A percentile compares a stretch with the other conserved stretches of the same genome.
These are phyloP conservation scores for Cryptococcus deneoformans DNA, from an alignment of 1,284 basidiomycete species.

Conservation along the genomic window DNA sequence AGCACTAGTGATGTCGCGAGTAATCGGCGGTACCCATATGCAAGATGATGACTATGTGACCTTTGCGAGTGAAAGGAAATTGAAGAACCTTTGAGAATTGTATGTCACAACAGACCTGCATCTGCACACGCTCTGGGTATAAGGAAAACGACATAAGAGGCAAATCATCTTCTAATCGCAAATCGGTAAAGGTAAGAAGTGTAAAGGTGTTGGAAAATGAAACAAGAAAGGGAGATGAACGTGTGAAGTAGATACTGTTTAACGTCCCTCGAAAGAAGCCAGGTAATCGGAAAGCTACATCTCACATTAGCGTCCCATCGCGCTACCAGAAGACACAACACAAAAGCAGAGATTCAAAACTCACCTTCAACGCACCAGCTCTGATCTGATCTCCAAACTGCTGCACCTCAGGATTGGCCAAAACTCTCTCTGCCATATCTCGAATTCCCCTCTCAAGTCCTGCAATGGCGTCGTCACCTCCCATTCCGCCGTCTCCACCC, in stretches of 20 bases:
- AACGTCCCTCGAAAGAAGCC: constrained; percentile 11
- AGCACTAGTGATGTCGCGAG: too few relatives aligned
- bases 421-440: constrained; percentile 71
- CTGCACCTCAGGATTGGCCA: constrained; percentile 89
- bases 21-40: too few relatives aligned
- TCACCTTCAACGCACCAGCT: constrained; percentile 77
- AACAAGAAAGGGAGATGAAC: neutral
- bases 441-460: constrained; percentile 70
- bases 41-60: too few relatives aligned
- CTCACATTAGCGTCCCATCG: neutral
- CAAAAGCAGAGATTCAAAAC: constrained; percentile 24
- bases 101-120: too few relatives aligned
- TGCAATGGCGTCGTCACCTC: constrained; percentile 63
- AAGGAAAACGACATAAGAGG: too few relatives aligned
- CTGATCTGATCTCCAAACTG: constrained; percentile 80
- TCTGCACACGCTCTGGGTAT: too few relatives aligned
- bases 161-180: too few relatives aligned
- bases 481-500: constrained; percentile 54
- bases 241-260: neutral
- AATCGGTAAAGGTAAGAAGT: neutral
- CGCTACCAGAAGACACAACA: neutral
- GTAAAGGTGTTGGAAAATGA: neutral
- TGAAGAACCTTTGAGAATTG: too few relatives aligned
- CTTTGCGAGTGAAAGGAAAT: too few relatives aligned
- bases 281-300: constrained; percentile 13